These are phyloP conservation scores for Nicotiana benthamiana DNA, from an alignment of 257 asterid genomes.

Conservation along the genomic window DNA sequence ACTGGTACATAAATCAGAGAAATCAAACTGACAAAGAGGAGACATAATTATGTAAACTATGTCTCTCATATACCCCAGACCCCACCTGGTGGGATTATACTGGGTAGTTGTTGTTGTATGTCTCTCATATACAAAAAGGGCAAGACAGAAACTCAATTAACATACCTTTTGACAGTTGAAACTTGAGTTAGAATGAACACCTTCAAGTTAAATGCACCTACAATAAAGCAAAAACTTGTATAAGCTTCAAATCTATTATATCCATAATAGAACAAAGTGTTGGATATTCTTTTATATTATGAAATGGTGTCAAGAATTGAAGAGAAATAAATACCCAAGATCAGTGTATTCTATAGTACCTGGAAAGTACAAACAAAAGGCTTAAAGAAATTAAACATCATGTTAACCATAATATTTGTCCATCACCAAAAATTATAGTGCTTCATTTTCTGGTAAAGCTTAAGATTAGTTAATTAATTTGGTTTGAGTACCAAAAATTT, in stretches of 20 bases:
- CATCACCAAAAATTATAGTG: not conserved
- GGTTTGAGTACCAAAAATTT: not conserved
- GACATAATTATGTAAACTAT: no score
- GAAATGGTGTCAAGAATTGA: not conserved
- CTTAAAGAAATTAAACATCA: not conserved
- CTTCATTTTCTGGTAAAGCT: not conserved
- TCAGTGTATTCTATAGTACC: not conserved
- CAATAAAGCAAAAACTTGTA: not conserved
- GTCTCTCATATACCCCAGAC: no score
- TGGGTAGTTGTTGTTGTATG: no score
- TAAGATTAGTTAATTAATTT: not conserved
- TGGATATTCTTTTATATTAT: not conserved
- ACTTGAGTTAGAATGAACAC: not conserved
- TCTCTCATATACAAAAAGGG: not conserved
- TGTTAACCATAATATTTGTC: not conserved
- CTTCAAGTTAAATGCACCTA: not conserved
- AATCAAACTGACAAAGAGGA: not conserved
- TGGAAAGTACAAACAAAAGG: not conserved
- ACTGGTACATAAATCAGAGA: not conserved
- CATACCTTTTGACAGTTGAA: not conserved
- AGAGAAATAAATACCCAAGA: not conserved
- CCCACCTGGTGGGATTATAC: no score
- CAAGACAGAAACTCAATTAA: not conserved
- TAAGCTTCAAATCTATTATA: not conserved
- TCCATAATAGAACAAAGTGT: not conserved